These are phyloP conservation scores for Triadica sebifera DNA, from an alignment of 345 rosid genomes.

Conservation along the genomic window DNA sequence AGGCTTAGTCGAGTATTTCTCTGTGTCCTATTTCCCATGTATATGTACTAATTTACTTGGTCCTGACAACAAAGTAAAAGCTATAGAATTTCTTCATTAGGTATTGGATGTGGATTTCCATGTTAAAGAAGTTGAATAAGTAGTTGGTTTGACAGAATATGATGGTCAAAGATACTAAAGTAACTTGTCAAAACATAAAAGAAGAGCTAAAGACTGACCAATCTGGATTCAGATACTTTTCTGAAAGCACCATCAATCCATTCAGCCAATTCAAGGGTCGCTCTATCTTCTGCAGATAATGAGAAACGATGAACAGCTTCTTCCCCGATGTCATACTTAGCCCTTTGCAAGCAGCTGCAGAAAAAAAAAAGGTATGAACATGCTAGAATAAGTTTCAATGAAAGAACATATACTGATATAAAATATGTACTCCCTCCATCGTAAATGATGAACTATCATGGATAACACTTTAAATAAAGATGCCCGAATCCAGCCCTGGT, in stretches of 20 bases:
- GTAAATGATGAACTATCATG: neutral
- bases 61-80: neutral
- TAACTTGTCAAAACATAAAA: neutral
- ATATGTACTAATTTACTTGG: neutral
- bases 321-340: slow-evolving; percentile 91
- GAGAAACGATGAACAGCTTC: slow-evolving; percentile 92
- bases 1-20: neutral
- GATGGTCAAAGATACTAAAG: neutral
- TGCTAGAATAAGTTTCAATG: neutral
- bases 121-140: neutral
- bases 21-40: neutral
- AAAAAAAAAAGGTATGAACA: slow-evolving; percentile 24
- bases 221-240: slow-evolving; percentile 54
- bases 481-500: neutral
- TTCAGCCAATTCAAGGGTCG: slow-evolving; percentile 92
- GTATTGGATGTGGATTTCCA: neutral
- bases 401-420: neutral
- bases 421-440: neutral
- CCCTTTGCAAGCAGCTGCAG: slow-evolving; percentile 94
- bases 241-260: slow-evolving; percentile 86
- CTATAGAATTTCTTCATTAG: neutral
- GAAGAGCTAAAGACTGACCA: slow-evolving; percentile 19
- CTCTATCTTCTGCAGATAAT: slow-evolving; percentile 92
- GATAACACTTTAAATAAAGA: neutral
- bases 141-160: neutral